phyloP scores from a whole-genome alignment of 192 early-diverging fungal genomes.

The Coemansia sp. region DNA sequence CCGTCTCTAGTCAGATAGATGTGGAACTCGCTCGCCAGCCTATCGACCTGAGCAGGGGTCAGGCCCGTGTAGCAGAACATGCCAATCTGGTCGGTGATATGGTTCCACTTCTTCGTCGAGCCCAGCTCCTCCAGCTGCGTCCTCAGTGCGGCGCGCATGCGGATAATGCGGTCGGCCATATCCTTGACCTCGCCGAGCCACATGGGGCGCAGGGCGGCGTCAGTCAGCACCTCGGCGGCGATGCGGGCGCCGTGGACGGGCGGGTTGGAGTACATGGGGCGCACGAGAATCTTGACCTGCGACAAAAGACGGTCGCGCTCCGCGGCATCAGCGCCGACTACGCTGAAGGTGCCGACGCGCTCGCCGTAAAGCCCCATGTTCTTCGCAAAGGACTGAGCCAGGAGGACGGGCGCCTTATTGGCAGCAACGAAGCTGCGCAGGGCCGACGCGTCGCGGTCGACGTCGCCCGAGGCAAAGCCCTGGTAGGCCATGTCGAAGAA shows the following conservation, averaged over 20 bases:
- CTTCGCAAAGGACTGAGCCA: constrained; percentile 98
- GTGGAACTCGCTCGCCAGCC: constrained; percentile 78
- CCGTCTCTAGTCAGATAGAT: constrained; percentile 95
- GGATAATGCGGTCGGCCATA: constrained; percentile 98
- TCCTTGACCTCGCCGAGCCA: constrained; percentile 90
- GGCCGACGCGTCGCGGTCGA: constrained; percentile 87
- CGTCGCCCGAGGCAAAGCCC: constrained; percentile 96
- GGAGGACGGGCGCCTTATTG: constrained; percentile 69
- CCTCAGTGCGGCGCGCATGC: constrained; percentile 81
- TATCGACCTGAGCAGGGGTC: constrained; percentile 83
- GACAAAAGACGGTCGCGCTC: constrained; percentile 83
- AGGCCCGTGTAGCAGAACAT: constrained; percentile 99
- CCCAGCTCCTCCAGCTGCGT: constrained; percentile 79
- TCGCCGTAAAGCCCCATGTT: constrained; percentile 99
- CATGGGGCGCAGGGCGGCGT: constrained; percentile 70
- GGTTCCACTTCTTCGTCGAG: constrained; percentile 80
- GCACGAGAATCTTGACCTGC: constrained; percentile 94
- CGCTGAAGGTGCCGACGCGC: constrained; percentile 89
- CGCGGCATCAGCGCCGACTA: constrained; percentile 71
- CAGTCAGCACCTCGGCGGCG: constrained; percentile 82
- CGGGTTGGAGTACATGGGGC: constrained; percentile 99
- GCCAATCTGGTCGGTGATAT: constrained; percentile 95
- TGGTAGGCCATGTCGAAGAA: constrained; percentile 99
- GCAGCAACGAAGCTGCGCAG: constrained; percentile 88
- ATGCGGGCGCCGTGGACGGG: constrained; percentile 95